These are phyloP conservation scores for Omphalea diandra DNA, from an alignment of 441 rosid species.

Conservation along the genomic window DNA sequence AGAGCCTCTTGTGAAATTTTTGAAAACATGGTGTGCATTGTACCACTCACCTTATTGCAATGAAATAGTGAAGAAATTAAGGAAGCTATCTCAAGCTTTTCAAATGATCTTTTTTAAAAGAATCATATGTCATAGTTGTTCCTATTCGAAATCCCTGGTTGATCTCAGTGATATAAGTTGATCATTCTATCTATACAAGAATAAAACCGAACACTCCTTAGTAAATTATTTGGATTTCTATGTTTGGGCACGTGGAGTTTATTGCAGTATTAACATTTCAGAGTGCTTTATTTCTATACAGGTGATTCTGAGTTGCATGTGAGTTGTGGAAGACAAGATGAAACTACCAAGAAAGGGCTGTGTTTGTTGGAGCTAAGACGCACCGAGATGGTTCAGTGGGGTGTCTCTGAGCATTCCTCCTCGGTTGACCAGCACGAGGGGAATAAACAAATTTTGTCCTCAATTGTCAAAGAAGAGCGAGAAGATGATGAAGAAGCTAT, in stretches of 20 bases:
- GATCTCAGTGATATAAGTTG: not conserved
- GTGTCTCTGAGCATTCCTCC: constrained; percentile 29
- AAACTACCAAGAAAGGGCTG: constrained; percentile 39
- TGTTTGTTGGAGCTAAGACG: constrained; percentile 49
- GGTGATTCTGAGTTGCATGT: constrained; percentile 31
- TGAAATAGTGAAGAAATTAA: not conserved
- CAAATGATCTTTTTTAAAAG: not conserved
- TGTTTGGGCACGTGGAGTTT: not conserved
- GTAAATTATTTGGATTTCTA: not conserved
- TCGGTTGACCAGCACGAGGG: constrained; percentile 23
- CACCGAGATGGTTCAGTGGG: constrained; percentile 46
- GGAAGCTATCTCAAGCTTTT: not conserved
- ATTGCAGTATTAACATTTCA: constrained; percentile 11
- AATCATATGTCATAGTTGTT: not conserved
- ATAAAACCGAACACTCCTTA: not conserved
- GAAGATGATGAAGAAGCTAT: constrained; percentile 37
- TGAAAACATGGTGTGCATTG: not conserved
- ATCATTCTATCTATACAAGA: not conserved
- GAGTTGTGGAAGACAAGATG: constrained; percentile 29
- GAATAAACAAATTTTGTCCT: constrained; percentile 27
- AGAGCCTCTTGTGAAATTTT: not conserved
- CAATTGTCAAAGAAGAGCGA: constrained; percentile 33
- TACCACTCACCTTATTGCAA: not conserved
- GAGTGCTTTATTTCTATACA: constrained; percentile 14
- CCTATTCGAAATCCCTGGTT: not conserved